Evolutionary conservation across 306 rosid genomes (phyloP).

Genomic region (Comarum palustre): DNA sequence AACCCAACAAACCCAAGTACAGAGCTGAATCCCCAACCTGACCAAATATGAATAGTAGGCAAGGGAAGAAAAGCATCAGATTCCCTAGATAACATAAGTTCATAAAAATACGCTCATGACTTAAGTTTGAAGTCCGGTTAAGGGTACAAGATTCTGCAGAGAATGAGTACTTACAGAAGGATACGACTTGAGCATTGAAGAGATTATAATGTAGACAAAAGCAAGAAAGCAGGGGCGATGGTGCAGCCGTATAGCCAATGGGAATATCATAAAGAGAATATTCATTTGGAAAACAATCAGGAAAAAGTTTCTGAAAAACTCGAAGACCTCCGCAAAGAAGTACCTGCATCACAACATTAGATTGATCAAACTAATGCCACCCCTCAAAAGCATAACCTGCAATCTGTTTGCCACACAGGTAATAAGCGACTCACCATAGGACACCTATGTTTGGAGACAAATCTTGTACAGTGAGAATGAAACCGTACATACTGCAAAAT

Average conservation of each 20-base stretch:
- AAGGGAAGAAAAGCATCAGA: constrained; percentile 19
- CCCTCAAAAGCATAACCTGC: constrained; percentile 14
- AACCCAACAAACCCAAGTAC: constrained; percentile 73
- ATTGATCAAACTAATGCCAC: constrained; percentile 23
- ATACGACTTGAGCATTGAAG: constrained; percentile 84
- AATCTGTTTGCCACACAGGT: constrained; percentile 8
- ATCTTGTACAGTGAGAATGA: constrained; percentile 85
- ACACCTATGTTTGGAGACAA: constrained; percentile 91
- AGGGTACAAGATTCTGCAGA: not conserved
- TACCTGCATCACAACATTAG: constrained; percentile 56
- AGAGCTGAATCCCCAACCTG: constrained; percentile 94
- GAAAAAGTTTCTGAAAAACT: constrained; percentile 79
- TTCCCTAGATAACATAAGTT: not conserved
- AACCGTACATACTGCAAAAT: constrained; percentile 85
- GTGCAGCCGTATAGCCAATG: constrained; percentile 74
- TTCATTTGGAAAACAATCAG: constrained; percentile 84
- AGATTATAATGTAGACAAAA: constrained; percentile 60
- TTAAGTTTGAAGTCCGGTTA: not conserved
- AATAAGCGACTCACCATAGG: constrained; percentile 61
- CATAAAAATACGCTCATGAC: not conserved
- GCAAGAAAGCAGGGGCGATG: constrained; percentile 91
- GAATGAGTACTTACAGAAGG: constrained; percentile 57
- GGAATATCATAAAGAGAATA: constrained; percentile 76
- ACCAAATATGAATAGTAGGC: constrained; percentile 19
- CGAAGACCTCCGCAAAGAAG: constrained; percentile 95